Evolutionary conservation across 768 basidiomycete species (phyloP).

Genomic region (Clitopilus hobsonii): DNA sequence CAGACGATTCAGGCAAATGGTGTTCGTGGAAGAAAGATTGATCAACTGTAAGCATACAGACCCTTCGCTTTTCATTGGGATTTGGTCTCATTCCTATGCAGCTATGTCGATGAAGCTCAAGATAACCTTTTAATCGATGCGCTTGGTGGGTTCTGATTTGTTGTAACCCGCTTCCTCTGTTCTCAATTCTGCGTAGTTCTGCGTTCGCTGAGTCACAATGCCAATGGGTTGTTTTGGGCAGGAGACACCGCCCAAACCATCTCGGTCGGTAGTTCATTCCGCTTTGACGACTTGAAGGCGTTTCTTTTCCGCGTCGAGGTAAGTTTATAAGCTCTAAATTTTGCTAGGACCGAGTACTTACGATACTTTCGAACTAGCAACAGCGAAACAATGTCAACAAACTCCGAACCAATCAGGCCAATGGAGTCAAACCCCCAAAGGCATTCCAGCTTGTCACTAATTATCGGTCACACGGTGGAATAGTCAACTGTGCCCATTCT

Average conservation of each 20-base stretch:
- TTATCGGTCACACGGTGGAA: slow-evolving; percentile 70
- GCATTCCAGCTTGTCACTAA: slow-evolving; percentile 60
- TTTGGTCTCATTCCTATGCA: slow-evolving; percentile 15
- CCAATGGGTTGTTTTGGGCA: slow-evolving; percentile 70
- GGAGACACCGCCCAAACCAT: slow-evolving; percentile 82
- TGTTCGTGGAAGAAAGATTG: slow-evolving; percentile 38
- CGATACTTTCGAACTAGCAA: slow-evolving; percentile 1
- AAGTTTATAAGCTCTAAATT: slow-evolving; percentile 1
- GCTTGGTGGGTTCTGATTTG: slow-evolving; percentile 33
- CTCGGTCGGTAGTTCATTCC: slow-evolving; percentile 65
- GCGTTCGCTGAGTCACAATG: slow-evolving; percentile 56
- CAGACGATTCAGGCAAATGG: slow-evolving; percentile 22
- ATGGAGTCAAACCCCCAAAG: slow-evolving; percentile 10
- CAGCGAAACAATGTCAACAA: too few species aligned
- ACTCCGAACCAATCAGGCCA: slow-evolving; percentile 6
- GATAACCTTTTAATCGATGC: slow-evolving; percentile 68
- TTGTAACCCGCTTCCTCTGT: too few species aligned
- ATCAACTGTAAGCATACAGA: slow-evolving; percentile 52
- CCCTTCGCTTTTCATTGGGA: background rate
- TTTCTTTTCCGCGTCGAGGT: slow-evolving; percentile 64
- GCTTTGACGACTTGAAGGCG: slow-evolving; percentile 68
- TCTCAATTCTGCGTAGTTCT: slow-evolving; percentile 47
- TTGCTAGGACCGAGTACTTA: background rate
- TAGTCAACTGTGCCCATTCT: slow-evolving; percentile 66
- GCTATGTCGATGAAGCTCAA: slow-evolving; percentile 73